Evolutionary conservation across 306 rosid species (phyloP), one percentile per base, ranked within the genome.

Genomic region (Sesbania bispinosa): DNA sequence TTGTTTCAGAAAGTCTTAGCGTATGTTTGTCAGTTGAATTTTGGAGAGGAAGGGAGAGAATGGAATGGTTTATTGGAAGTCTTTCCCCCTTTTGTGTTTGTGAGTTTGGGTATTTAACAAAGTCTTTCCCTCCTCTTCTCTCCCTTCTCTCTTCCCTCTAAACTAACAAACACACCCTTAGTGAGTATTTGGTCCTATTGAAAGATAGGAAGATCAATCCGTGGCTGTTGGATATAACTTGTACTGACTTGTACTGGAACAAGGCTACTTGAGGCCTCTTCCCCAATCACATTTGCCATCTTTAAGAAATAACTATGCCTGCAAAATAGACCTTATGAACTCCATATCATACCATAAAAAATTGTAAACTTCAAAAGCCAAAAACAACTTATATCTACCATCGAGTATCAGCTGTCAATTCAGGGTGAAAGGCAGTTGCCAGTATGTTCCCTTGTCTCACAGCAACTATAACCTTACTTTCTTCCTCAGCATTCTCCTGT

Each of bases 371-470:
- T 46, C 36, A 16, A 61, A 18, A 35, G 24, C 46, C 46, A 30
- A 62, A 70, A 73, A 47, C 35, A 55, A 23, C 19, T 52, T 27
- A 9, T 45, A 52, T 13, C 7, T 86, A 94, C 99, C 99, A 94
- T 83, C 99, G 82, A 61, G 87, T 83, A 69, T 94, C 99, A 35
- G 99, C 89, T 15, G 99, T 91, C 80, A 94, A 77, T 85, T 94
- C 99, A 61, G 99, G 99, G 82, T 94, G 99, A 69, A 94, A 94
- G 65, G 97, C 99, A 35, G 99, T 94, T 1, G 73, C 99, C 16
- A 91, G 85, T 78, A 91, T 71, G 80, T 90, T 94, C 62, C 86
- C 90, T 80, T 94, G 99, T 81, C 92, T 83, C 50, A 91, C 97
- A 7, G 99, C 97, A 51, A 90, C 97, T 78, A 94, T 85, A 51